Percentiles rank a stretch among this genome's conserved stretches.
Evolutionary conservation across 2,329 filamentous ascomycete genomes (phyloP).

Genomic region (Colletotrichum tanaceti): DNA sequence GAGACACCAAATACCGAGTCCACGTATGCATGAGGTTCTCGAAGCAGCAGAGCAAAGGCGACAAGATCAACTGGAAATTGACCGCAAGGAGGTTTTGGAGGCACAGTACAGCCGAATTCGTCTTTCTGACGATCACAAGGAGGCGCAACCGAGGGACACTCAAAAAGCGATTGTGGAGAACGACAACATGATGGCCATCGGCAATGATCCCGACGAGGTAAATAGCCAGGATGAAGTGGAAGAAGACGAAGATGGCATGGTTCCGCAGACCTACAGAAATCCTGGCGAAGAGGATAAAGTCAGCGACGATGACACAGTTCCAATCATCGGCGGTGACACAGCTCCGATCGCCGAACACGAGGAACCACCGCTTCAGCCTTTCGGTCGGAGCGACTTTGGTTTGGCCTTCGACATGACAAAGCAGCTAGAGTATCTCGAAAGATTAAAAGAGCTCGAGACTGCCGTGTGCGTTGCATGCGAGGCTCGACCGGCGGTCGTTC

Average conservation of each 20-base stretch:
- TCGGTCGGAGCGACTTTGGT: conserved; percentile 40
- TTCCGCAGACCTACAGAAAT: neutral
- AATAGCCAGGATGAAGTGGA: conserved; percentile 9
- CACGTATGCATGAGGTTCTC: neutral
- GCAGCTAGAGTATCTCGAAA: conserved; percentile 36
- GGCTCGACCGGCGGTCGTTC: neutral
- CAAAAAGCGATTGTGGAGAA: neutral
- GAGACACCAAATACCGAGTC: neutral
- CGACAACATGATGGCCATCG: too few relatives aligned
- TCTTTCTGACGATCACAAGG: neutral
- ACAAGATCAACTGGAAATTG: neutral
- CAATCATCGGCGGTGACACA: neutral
- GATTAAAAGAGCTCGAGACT: conserved; percentile 27
- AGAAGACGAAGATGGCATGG: conserved; percentile 24
- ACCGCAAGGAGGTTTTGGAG: neutral
- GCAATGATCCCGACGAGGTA: neutral
- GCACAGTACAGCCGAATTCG: neutral
- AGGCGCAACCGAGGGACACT: neutral
- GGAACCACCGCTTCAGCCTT: neutral
- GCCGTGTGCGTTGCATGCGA: neutral
- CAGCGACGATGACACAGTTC: neutral
- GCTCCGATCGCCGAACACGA: neutral
- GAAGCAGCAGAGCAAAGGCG: neutral
- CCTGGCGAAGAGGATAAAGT: fast-evolving
- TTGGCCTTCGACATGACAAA: conserved; percentile 40